Conservation (phyloP, 371 early-diverging fungal species). For the Cokeromyces recurvatus region DNA sequence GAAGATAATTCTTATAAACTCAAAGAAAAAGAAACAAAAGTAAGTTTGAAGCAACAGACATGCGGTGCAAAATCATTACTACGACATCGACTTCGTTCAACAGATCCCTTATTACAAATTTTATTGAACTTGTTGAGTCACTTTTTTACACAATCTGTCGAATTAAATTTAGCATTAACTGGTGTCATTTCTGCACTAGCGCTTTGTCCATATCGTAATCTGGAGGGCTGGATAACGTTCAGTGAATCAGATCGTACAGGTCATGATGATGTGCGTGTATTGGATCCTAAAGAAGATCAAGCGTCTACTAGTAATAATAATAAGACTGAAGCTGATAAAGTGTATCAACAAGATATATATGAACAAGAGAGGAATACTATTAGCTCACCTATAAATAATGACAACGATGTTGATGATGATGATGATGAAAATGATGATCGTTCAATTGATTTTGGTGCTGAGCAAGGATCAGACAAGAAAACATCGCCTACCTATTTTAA, state of each 20-base stretch:
- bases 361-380: no score
- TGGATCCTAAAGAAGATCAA: background rate
- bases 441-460: slow-evolving; percentile 43
- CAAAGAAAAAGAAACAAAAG: slow-evolving; percentile 5
- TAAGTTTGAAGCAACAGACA: background rate
- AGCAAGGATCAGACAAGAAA: slow-evolving; percentile 26
- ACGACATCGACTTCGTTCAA: slow-evolving; percentile 51
- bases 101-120: slow-evolving; percentile 65
- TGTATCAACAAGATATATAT: background rate
- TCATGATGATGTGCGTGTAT: slow-evolving; percentile 19
- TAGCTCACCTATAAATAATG: no score
- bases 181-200: slow-evolving; percentile 85
- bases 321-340: background rate
- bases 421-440: slow-evolving; percentile 47
- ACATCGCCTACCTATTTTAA: slow-evolving; percentile 44
- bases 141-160: slow-evolving; percentile 84
- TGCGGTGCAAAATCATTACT: background rate
- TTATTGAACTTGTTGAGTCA: slow-evolving; percentile 60
- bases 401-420: slow-evolving; percentile 31
- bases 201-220: slow-evolving; percentile 67
- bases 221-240: slow-evolving; percentile 78
- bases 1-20: slow-evolving; percentile 3
- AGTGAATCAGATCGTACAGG: slow-evolving; percentile 53
- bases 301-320: background rate
- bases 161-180: slow-evolving; percentile 86